Conservation (phyloP, 345 rosid species). For the Sisymbrium irio region DNA sequence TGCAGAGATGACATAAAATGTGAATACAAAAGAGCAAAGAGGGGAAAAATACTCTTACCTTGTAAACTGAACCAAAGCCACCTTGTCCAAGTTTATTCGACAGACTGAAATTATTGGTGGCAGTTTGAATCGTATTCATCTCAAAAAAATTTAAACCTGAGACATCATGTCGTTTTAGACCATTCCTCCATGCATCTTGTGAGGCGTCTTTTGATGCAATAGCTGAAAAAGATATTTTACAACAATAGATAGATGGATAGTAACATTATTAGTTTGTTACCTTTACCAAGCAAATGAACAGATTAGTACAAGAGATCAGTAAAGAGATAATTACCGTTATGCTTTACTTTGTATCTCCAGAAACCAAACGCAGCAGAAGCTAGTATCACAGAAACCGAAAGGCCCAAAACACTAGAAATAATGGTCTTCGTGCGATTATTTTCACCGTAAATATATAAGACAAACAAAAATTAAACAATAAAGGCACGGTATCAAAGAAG, state of each 20-base stretch:
- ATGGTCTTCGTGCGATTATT: not conserved
- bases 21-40: too few species aligned
- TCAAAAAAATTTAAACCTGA: slow-evolving; percentile 1
- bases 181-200: not conserved
- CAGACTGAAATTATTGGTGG: too few species aligned
- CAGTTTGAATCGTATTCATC: slow-evolving; percentile 3
- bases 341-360: slow-evolving; percentile 5
- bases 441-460: not conserved
- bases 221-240: slow-evolving; percentile 1
- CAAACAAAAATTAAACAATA: too few species aligned
- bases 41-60: too few species aligned
- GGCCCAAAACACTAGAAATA: not conserved
- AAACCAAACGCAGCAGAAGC: not conserved
- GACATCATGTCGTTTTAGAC: not conserved
- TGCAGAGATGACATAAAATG: too few species aligned
- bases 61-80: too few species aligned
- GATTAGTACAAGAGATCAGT: not conserved
- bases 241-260: too few species aligned
- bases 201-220: not conserved
- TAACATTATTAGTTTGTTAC: not conserved
- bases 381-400: slow-evolving; percentile 11
- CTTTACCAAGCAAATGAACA: not conserved
- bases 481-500: too few species aligned
- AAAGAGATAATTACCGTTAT: slow-evolving; percentile 6
- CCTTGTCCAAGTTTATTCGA: too few species aligned